These are phyloP conservation scores for Linum tenue DNA, from an alignment of 345 rosid genomes.

Conservation along the genomic window DNA sequence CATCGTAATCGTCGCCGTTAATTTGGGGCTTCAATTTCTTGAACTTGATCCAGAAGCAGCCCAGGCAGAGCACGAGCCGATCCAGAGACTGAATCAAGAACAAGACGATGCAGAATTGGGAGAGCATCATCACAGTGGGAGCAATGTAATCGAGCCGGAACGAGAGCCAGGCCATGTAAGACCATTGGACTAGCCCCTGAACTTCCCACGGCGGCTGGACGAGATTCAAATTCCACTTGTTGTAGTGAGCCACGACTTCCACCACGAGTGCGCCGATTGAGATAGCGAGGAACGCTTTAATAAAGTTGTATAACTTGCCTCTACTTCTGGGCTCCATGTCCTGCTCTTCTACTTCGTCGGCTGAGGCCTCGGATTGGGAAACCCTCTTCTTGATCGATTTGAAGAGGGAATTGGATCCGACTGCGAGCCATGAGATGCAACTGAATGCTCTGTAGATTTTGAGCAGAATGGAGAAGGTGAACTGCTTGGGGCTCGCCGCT, in stretches of 20 bases:
- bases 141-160: slow-evolving; percentile 66
- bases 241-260: slow-evolving; percentile 61
- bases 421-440: slow-evolving; percentile 48
- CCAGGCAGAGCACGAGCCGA: slow-evolving; percentile 61
- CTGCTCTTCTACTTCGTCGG: slow-evolving; percentile 21
- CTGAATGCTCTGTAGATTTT: slow-evolving; percentile 52
- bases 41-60: slow-evolving; percentile 80
- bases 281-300: slow-evolving; percentile 53
- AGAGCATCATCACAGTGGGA: slow-evolving; percentile 50
- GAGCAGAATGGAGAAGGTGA: slow-evolving; percentile 70
- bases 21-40: slow-evolving; percentile 57
- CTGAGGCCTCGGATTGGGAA: slow-evolving; percentile 31
- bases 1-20: slow-evolving; percentile 35
- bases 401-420: slow-evolving; percentile 27
- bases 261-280: slow-evolving; percentile 50
- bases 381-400: slow-evolving; percentile 55
- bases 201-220: slow-evolving; percentile 57
- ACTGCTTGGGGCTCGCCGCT: slow-evolving; percentile 59
- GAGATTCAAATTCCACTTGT: slow-evolving; percentile 62
- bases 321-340: slow-evolving; percentile 41
- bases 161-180: slow-evolving; percentile 66
- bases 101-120: slow-evolving; percentile 57
- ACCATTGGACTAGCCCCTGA: slow-evolving; percentile 58
- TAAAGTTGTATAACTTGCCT: slow-evolving; percentile 59
- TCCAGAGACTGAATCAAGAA: slow-evolving; percentile 87